These are phyloP conservation scores for Monascus ruber DNA, from an alignment of 2,329 filamentous ascomycete genomes.

Conservation along the genomic window DNA sequence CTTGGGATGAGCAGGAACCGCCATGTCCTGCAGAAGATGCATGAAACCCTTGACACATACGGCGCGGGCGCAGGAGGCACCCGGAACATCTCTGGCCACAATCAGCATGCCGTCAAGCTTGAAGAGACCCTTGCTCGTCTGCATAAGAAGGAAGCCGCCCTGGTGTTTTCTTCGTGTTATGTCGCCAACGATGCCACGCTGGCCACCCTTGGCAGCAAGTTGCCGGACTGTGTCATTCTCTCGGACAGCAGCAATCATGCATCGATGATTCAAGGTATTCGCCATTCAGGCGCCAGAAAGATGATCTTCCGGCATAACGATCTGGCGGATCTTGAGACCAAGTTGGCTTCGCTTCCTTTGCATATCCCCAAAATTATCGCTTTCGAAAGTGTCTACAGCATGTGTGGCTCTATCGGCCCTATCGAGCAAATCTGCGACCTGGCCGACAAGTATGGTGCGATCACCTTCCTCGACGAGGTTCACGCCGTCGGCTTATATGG, in stretches of 20 bases:
- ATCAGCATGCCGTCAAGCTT: constrained; percentile 78
- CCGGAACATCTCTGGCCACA: constrained; percentile 97
- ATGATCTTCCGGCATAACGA: constrained; percentile 99
- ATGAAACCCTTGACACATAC: constrained; percentile 86
- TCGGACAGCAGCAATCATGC: constrained; percentile 96
- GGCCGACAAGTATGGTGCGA: constrained; percentile 91
- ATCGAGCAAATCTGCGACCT: constrained; percentile 94
- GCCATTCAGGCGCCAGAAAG: constrained; percentile 93
- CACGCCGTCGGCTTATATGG: constrained; percentile 99
- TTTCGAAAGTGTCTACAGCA: constrained; percentile 97
- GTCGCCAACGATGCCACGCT: constrained; percentile 96
- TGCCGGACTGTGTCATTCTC: constrained; percentile 94
- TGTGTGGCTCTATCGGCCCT: constrained; percentile 94
- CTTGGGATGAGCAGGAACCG: constrained; percentile 93
- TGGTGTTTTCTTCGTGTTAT: constrained; percentile 97
- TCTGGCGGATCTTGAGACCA: constrained; percentile 79
- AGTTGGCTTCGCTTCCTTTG: constrained; percentile 74
- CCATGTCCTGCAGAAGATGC: constrained; percentile 80
- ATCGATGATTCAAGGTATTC: constrained; percentile 98
- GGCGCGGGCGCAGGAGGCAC: constrained; percentile 92
- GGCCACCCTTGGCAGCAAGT: constrained; percentile 89
- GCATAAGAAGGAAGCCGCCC: constrained; percentile 79
- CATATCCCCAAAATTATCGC: constrained; percentile 94
- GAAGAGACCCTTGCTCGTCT: constrained; percentile 75
- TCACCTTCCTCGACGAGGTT: constrained; percentile 97